Evolutionary conservation across 208 protist species (phyloP).

Genomic region (Porcisia deanei): DNA sequence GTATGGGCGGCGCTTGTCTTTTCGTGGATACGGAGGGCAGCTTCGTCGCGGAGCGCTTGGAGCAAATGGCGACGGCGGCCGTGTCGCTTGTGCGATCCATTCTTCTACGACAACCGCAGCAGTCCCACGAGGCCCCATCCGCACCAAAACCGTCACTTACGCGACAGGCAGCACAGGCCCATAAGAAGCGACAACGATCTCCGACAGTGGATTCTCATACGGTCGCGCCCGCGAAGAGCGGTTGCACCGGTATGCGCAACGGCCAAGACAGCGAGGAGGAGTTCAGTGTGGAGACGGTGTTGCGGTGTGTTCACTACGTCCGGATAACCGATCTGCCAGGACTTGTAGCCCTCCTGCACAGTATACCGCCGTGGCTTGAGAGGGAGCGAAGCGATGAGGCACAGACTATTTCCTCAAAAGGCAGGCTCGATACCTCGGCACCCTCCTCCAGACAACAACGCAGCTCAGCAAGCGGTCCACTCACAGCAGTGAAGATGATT

Average conservation of each 20-base stretch:
- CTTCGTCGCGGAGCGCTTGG: conserved; percentile 74
- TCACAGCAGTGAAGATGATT: conserved; percentile 45
- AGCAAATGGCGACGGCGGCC: conserved; percentile 72
- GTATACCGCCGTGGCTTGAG: conserved; percentile 17
- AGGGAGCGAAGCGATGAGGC: neutral
- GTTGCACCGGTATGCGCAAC: neutral
- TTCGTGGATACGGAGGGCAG: conserved; percentile 95
- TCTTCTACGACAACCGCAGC: neutral
- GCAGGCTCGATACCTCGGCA: neutral
- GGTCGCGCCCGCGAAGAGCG: too few relatives aligned
- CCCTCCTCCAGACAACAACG: neutral
- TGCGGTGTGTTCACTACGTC: conserved; percentile 68
- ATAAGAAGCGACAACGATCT: neutral
- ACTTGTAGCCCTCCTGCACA: conserved; percentile 65
- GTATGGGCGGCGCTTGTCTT: conserved; percentile 60
- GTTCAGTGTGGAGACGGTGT: conserved; percentile 52
- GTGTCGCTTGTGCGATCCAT: conserved; percentile 37
- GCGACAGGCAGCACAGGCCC: neutral
- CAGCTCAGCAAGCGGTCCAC: neutral
- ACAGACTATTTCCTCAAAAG: neutral
- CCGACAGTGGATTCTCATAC: neutral
- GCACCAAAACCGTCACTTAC: neutral
- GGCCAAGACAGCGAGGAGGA: neutral
- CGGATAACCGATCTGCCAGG: conserved; percentile 61
- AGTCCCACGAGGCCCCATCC: neutral